Evolutionary conservation across 139 green algal genomes (phyloP), one percentile per base, ranked within the genome.

Genomic region (Trebouxia sp.): DNA sequence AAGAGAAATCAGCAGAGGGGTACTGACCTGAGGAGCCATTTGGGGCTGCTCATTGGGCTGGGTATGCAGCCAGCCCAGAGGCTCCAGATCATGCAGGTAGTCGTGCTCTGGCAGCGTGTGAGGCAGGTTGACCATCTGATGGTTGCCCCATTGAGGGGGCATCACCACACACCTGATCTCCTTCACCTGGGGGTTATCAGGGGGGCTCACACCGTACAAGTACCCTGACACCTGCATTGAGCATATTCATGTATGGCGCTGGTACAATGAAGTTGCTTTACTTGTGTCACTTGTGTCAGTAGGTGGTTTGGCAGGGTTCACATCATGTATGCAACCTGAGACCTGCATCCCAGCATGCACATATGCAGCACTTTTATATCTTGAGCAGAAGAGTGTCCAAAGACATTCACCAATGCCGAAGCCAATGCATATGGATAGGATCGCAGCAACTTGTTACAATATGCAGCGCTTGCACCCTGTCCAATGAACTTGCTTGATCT

Each of bases 21-120:
- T 38, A 0, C 3, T 28, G 35, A 93, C 92, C 90, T 94, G 87
- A 32, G 96, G 92, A 67, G 91, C 84, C 88, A 98, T 95, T 85
- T 98, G 93, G 53, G 93, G 92, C 80, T 91, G 85, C 90, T 99
- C 97, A 85, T 98, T 97, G 65, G 97, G 97, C 91, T 98, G 95
- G 12, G 97, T 99, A 92, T 99, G 97, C 69, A 99, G 85, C 97
- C 97, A 99, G 35, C 97, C 97, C 35, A 99, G 93, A 20, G 97
- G 97, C 92, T 99, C 97, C 82, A 99, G 88, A 83, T 98, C 97
- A 15, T 85, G 80, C 79, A 99, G 90, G 87, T 98, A 97, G 70
- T 98, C 94, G 84, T 99, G 97, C 82, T 99, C 96, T 1, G 97
- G 95, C 74, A 98, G 86, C 22, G 50, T 50, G 28, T 75, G 42